Conservation (phyloP, 805 yeast genomes). For the Wilhelminamyces savonicus region DNA sequence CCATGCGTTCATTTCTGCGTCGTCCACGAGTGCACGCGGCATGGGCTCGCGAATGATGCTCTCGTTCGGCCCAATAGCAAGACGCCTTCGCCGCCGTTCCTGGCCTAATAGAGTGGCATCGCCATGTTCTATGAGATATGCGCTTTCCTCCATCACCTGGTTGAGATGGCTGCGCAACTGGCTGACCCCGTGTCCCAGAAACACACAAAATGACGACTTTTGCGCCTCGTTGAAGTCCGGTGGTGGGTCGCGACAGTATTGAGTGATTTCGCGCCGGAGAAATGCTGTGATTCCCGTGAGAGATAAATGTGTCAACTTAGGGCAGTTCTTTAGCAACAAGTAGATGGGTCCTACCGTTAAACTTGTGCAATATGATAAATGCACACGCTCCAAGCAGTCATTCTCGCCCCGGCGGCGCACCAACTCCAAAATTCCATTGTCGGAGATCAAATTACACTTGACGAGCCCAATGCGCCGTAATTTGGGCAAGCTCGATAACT, state of each 20-base stretch:
- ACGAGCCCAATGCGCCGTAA: conserved; percentile 89
- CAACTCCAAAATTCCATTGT: conserved; percentile 67
- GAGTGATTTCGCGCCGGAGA: conserved; percentile 75
- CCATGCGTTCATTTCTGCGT: conserved; percentile 18
- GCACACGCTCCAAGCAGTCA: conserved; percentile 87
- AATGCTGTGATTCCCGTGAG: conserved; percentile 91
- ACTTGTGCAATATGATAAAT: conserved; percentile 83
- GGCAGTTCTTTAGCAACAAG: conserved; percentile 70
- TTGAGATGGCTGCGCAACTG: conserved; percentile 67
- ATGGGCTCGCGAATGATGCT: no score
- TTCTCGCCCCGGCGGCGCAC: conserved; percentile 65
- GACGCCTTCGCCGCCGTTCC: no score
- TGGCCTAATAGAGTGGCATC: conserved; percentile 11
- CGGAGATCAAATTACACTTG: conserved; percentile 83
- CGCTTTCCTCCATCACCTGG: conserved; percentile 30
- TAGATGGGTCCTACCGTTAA: conserved; percentile 74
- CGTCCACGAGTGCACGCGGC: no score
- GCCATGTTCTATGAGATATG: conserved; percentile 26
- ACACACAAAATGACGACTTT: conserved; percentile 82
- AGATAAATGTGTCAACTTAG: conserved; percentile 81
- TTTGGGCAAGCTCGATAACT: conserved; percentile 69
- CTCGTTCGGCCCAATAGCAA: no score
- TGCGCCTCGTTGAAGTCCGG: conserved; percentile 86
- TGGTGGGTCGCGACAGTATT: conserved; percentile 88
- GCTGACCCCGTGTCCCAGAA: conserved; percentile 83